phyloP scores from a whole-genome alignment of 768 basidiomycete genomes.

The Kwoniella europaea region DNA sequence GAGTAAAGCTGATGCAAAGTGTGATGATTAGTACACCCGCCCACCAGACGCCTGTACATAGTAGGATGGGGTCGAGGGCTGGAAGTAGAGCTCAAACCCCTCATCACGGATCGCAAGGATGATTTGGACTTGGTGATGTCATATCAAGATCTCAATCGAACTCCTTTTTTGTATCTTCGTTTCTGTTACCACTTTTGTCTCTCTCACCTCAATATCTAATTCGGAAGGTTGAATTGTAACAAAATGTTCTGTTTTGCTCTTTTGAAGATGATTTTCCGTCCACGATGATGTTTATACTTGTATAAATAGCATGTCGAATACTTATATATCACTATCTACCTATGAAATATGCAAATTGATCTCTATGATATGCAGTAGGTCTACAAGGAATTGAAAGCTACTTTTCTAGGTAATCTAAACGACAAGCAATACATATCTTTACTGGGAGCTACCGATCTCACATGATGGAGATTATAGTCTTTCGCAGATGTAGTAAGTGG shows the following conservation, averaged over 20 bases:
- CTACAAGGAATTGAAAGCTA: conserved; percentile 52
- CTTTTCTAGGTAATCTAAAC: conserved; percentile 70
- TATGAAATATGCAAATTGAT: background rate
- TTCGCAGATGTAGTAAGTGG: conserved; percentile 59
- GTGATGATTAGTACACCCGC: conserved; percentile 41
- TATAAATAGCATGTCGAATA: conserved; percentile 1
- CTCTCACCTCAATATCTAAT: too few relatives aligned
- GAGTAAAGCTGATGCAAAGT: background rate
- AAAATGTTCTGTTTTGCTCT: too few relatives aligned
- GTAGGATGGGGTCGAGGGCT: conserved; percentile 38
- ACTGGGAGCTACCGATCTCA: conserved; percentile 90
- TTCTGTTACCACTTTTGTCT: too few relatives aligned
- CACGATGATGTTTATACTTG: too few relatives aligned
- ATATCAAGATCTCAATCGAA: too few relatives aligned
- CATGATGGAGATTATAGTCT: conserved; percentile 67
- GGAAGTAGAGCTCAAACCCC: conserved; percentile 45
- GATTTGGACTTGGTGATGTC: too few relatives aligned
- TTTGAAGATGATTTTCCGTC: too few relatives aligned
- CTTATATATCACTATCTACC: background rate
- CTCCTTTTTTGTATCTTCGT: too few relatives aligned
- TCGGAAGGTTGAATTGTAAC: too few relatives aligned
- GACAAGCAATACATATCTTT: conserved; percentile 98
- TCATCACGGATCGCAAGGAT: conserved; percentile 17
- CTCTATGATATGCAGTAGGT: background rate
- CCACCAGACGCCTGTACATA: conserved; percentile 46